Base-by-base conservation (phyloP, 768 basidiomycete genomes). In the Collybia nuda region DNA sequence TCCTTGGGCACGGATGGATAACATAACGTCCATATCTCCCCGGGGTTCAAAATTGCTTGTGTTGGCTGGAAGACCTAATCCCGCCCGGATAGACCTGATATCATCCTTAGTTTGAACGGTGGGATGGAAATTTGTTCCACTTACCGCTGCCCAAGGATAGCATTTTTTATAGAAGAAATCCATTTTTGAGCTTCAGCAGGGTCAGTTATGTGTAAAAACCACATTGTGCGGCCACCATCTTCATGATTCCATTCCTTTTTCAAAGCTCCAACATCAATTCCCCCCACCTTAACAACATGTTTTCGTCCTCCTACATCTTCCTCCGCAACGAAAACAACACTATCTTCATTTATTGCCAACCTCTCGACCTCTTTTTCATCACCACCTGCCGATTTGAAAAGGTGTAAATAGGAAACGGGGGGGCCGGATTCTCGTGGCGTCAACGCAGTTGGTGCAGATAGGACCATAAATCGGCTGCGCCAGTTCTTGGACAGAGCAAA, bases 21-120 rank as follows among this genome's bases (percentile, higher is more conserved):
- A 74, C 80, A 90, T 87, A 41, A 90, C 89, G 62, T 91, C 89
- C 72, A 91, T 80, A 60, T 91, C 89, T 5, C 89, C 89, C 40
- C 83, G 76, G 18, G 87, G 88, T 53, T 89, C 89, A 22, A 77
- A 69, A 14, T 70, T 72, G 18, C 74, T 69, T 18, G 68, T 67
- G 36, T 68, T 68, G 0, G 74, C 62, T 22, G 80, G 67, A 19
- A 73, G 66, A 28, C 80, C 78, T 11, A 90, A 65, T 14, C 88
- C 88, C 7, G 84, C 86, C 18, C 86, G 84, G 22, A 86, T 69
- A 35, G 86, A 82, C 57, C 88, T 90, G 51, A 46, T 36, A n/a
- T 22, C 6, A 37, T 12, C 14, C 32, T 48, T 46, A 44, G 48
- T 54, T 21, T 24, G 43, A 50, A 29, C 37, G 19, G 41, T 32